Evolutionary conservation across 1,284 basidiomycete species (phyloP).

Genomic region (Wallemia mellicola): DNA sequence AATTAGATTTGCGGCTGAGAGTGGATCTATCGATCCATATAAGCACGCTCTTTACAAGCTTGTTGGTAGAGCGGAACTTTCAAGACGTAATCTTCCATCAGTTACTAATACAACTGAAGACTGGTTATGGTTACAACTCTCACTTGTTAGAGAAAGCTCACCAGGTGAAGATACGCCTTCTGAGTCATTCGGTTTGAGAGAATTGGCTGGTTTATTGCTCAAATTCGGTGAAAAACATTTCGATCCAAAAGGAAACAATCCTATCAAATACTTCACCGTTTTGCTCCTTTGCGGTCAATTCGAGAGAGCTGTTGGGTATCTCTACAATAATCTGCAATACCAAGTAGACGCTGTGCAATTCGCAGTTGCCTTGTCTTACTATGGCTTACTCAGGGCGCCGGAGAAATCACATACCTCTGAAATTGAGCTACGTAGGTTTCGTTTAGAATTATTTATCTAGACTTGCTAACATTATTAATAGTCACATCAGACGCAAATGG

Average conservation of each 20-base stretch:
- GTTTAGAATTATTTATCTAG: background rate
- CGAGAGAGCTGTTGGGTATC: slow-evolving; percentile 62
- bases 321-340: slow-evolving; percentile 63
- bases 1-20: slow-evolving; percentile 46
- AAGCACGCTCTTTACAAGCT: slow-evolving; percentile 86
- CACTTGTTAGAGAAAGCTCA: slow-evolving; percentile 25
- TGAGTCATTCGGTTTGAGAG: slow-evolving; percentile 35
- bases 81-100: slow-evolving; percentile 43
- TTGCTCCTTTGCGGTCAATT: slow-evolving; percentile 79
- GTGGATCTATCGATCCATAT: slow-evolving; percentile 46
- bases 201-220: slow-evolving; percentile 46
- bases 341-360: slow-evolving; percentile 87
- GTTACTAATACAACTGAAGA: slow-evolving; percentile 83
- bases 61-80: slow-evolving; percentile 68
- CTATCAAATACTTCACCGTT: slow-evolving; percentile 55
- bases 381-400: slow-evolving; percentile 65
- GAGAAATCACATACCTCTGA: slow-evolving; percentile 47
- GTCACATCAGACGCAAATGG: background rate
- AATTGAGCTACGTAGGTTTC: slow-evolving; percentile 37
- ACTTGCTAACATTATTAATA: background rate
- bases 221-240: slow-evolving; percentile 79
- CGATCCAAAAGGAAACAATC: slow-evolving; percentile 37
- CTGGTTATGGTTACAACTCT: slow-evolving; percentile 94
- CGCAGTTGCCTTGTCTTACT: slow-evolving; percentile 70
- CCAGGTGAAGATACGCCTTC: slow-evolving; percentile 7